Conservation (phyloP, 106 monocot genomes). For the Hemerocallis citrina region DNA sequence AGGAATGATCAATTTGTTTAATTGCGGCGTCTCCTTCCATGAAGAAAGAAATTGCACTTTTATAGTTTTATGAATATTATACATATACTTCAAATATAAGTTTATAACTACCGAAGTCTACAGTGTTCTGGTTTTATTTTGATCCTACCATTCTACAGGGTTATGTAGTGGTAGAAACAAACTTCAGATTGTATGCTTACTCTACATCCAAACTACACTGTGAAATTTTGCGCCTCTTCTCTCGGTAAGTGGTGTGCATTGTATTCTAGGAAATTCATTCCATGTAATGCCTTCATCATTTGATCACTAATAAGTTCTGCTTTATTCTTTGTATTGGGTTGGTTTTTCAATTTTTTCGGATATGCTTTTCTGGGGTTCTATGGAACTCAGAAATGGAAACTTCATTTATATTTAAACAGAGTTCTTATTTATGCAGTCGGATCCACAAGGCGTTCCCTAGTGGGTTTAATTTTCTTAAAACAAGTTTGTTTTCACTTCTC, state of each 20-base stretch:
- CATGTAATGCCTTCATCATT: neutral
- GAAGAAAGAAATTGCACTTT: too few relatives aligned
- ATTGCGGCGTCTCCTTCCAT: too few relatives aligned
- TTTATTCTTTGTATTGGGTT: neutral
- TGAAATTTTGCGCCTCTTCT: slow-evolving; percentile 90
- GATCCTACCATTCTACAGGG: slow-evolving; percentile 39
- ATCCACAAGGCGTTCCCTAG: too few relatives aligned
- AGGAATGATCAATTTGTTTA: too few relatives aligned
- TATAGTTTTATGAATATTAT: too few relatives aligned
- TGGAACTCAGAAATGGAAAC: too few relatives aligned
- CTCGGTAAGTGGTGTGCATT: slow-evolving; percentile 48
- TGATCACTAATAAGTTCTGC: neutral
- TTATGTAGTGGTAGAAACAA: slow-evolving; percentile 98
- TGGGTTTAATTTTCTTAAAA: too few relatives aligned
- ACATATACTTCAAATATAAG: too few relatives aligned
- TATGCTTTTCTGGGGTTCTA: neutral
- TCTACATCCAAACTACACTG: slow-evolving; percentile 89
- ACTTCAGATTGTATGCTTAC: slow-evolving; percentile 93
- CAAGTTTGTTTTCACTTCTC: too few relatives aligned
- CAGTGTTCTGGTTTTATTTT: too few relatives aligned
- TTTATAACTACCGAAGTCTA: too few relatives aligned
- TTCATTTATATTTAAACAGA: too few relatives aligned
- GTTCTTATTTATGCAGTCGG: neutral
- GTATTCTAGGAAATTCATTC: neutral
- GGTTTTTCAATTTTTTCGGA: neutral